These are phyloP conservation scores for Kalaharituber pfeilii DNA, from an alignment of 2,329 filamentous ascomycete genomes.

Conservation along the genomic window DNA sequence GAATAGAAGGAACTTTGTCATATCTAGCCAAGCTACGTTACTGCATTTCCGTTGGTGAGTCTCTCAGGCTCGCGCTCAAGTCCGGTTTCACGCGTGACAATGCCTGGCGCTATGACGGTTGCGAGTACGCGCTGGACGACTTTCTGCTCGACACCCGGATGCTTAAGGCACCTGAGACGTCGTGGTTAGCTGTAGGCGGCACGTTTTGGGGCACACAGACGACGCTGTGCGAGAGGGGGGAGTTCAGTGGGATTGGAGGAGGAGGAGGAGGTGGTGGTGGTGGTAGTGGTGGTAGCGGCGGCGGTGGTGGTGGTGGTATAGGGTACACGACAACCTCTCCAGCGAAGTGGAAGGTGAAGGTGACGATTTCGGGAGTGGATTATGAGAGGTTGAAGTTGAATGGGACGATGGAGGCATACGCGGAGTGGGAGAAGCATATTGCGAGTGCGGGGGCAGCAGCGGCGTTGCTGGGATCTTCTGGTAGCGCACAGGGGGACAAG, in stretches of 20 bases:
- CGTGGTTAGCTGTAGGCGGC: conserved; percentile 44
- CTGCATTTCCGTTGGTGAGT: conserved; percentile 37
- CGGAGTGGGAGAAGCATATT: conserved; percentile 30
- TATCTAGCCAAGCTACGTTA: conserved; percentile 43
- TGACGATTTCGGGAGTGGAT: conserved; percentile 46
- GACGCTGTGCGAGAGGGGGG: conserved; percentile 11
- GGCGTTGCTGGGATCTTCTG: not conserved
- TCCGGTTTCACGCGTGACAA: conserved; percentile 37
- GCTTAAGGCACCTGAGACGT: conserved; percentile 38
- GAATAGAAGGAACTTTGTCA: conserved; percentile 41
- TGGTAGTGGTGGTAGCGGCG: no score
- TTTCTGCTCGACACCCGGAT: conserved; percentile 39
- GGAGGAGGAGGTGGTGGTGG: no score
- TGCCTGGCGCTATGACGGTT: conserved; percentile 33
- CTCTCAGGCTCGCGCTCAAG: conserved; percentile 36
- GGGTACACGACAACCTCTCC: not conserved
- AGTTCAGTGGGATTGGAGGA: no score
- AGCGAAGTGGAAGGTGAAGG: conserved; percentile 50
- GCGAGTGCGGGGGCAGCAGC: not conserved
- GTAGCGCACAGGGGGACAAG: conserved; percentile 25
- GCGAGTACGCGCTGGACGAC: conserved; percentile 29
- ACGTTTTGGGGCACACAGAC: conserved; percentile 44
- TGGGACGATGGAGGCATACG: conserved; percentile 54
- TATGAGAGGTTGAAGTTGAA: conserved; percentile 43
- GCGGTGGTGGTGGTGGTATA: not conserved